Percentiles rank a stretch among this genome's conserved stretches.
Conservation (phyloP, 495 filamentous ascomycete species). For the Gamarada debralockiae region DNA sequence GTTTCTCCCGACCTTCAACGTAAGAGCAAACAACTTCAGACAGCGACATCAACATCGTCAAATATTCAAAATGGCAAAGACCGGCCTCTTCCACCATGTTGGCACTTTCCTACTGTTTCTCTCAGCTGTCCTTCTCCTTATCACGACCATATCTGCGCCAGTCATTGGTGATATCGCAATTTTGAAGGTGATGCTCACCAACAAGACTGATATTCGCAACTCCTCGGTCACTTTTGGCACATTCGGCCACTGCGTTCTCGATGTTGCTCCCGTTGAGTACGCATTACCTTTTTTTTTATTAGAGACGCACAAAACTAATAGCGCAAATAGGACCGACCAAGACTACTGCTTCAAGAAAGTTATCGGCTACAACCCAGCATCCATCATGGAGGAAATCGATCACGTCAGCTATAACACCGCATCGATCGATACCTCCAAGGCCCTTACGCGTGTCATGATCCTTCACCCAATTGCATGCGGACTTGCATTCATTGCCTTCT, state of each 20-base stretch:
- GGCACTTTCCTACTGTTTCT: constrained; percentile 56
- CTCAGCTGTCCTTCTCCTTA: constrained; percentile 49
- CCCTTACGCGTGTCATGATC: constrained; percentile 53
- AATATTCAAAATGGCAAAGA: constrained; percentile 28
- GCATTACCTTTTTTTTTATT: constrained; percentile 3
- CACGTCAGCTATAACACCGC: constrained; percentile 33
- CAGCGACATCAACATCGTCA: background rate
- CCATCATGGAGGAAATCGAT: constrained; percentile 34
- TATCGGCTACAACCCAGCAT: constrained; percentile 51
- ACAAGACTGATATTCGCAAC: constrained; percentile 19
- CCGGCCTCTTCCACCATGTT: constrained; percentile 52
- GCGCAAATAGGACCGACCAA: constrained; percentile 25
- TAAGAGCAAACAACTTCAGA: too few species aligned
- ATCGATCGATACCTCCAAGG: constrained; percentile 37
- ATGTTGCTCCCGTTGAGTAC: constrained; percentile 24
- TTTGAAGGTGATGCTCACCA: constrained; percentile 43
- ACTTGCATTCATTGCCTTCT: constrained; percentile 55
- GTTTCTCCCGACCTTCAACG: too few species aligned
- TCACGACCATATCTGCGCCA: constrained; percentile 55
- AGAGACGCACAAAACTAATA: background rate
- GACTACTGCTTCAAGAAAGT: constrained; percentile 39
- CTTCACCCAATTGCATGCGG: constrained; percentile 57
- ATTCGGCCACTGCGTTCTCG: constrained; percentile 51
- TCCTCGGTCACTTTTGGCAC: constrained; percentile 47
- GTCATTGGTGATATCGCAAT: constrained; percentile 49